These are phyloP conservation scores for Nicotiana obtusifolia DNA, from an alignment of 257 asterid species.

Conservation along the genomic window DNA sequence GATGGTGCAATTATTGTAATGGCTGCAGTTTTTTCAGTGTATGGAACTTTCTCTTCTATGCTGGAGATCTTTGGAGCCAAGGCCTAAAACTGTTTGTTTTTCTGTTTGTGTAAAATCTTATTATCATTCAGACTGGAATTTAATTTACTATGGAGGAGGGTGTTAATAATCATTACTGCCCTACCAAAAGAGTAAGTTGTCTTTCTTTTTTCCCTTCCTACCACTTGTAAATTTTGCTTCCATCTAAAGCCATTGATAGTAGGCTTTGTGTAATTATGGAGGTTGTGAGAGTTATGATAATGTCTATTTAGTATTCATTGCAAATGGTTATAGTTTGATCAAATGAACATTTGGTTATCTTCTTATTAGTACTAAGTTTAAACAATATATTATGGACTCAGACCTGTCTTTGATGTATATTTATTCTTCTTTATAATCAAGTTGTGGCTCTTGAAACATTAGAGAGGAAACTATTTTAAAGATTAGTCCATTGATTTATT, in stretches of 20 bases:
- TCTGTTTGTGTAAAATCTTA: background rate
- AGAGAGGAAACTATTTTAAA: no score
- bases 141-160: background rate
- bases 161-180: background rate
- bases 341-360: background rate
- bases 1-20: conserved; percentile 2
- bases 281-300: background rate
- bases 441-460: no score
- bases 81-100: background rate
- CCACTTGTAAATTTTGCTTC: background rate
- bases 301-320: background rate
- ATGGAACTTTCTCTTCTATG: conserved; percentile 7
- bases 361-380: no score
- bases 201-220: background rate
- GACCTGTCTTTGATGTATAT: background rate
- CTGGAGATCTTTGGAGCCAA: background rate
- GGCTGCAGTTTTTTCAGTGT: background rate
- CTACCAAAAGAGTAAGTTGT: background rate
- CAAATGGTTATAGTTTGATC: background rate
- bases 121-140: background rate
- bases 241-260: background rate
- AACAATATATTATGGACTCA: no score
- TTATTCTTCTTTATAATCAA: no score
- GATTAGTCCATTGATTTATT: no score
- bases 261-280: background rate